Conservation (phyloP, 2,329 filamentous ascomycete genomes). For the Acephala macrosclerotiorum region DNA sequence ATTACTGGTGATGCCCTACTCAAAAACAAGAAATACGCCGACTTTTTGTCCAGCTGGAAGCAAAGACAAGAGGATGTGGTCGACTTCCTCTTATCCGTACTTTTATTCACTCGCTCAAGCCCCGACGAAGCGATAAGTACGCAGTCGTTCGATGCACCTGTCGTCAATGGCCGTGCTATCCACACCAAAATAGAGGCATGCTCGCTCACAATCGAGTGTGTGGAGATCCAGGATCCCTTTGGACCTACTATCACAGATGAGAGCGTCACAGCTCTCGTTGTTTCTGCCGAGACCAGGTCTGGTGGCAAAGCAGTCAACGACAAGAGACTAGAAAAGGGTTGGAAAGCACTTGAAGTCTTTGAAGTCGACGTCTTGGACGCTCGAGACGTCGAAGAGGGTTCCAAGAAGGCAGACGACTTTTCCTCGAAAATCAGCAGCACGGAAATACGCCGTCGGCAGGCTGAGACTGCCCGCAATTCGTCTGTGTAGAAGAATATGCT, state of each 20-base stretch:
- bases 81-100: slow-evolving; percentile 74
- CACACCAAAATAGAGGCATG: slow-evolving; percentile 65
- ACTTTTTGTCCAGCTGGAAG: slow-evolving; percentile 83
- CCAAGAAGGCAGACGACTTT: slow-evolving; percentile 65
- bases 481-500: slow-evolving; percentile 25
- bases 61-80: slow-evolving; percentile 73
- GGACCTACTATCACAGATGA: slow-evolving; percentile 89
- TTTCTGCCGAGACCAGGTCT: slow-evolving; percentile 86
- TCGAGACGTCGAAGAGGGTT: slow-evolving; percentile 57
- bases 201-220: slow-evolving; percentile 74
- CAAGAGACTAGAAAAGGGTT: slow-evolving; percentile 78
- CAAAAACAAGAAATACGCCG: slow-evolving; percentile 86
- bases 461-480: slow-evolving; percentile 34
- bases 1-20: slow-evolving; percentile 89
- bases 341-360: slow-evolving; percentile 78
- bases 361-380: slow-evolving; percentile 89
- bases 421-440: slow-evolving; percentile 91
- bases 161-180: slow-evolving; percentile 57
- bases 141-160: slow-evolving; percentile 30
- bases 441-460: slow-evolving; percentile 69
- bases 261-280: slow-evolving; percentile 79
- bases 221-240: slow-evolving; percentile 86
- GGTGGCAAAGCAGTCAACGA: slow-evolving; percentile 88
- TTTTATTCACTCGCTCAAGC: slow-evolving; percentile 50
- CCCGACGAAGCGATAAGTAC: slow-evolving; percentile 46